Evolutionary conservation across 768 basidiomycete species (phyloP).

Genomic region (Flagelloscypha sp.): DNA sequence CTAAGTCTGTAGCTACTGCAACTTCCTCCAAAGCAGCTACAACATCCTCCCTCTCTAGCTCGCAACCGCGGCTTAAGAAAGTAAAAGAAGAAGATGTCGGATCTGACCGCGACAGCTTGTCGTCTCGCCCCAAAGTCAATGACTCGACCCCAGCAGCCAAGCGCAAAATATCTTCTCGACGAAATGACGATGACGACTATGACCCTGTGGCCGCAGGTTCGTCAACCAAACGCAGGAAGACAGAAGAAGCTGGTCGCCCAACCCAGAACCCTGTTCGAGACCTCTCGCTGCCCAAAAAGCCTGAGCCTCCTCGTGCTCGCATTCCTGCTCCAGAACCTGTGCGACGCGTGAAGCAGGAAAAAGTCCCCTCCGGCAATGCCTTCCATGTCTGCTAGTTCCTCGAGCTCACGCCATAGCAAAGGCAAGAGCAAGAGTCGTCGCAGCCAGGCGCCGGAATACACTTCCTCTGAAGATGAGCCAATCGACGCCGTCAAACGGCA

Average conservation of each 20-base stretch:
- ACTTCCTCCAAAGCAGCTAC: slow-evolving; percentile 14
- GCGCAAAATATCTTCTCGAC: slow-evolving; percentile 29
- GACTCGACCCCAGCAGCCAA: slow-evolving; percentile 17
- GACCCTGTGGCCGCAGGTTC: slow-evolving; percentile 5
- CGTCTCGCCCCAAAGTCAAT: slow-evolving; percentile 10
- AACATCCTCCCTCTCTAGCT: too few relatives aligned
- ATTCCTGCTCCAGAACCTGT: slow-evolving; percentile 14
- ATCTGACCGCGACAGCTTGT: slow-evolving; percentile 18
- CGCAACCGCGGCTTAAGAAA: slow-evolving; percentile 12
- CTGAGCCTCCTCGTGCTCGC: slow-evolving; percentile 12
- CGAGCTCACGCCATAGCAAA: slow-evolving; percentile 1
- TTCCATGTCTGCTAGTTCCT: slow-evolving; percentile 11
- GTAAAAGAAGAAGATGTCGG: slow-evolving; percentile 18
- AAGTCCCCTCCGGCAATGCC: slow-evolving; percentile 9
- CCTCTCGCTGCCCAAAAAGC: slow-evolving; percentile 29
- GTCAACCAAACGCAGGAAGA: slow-evolving; percentile 34
- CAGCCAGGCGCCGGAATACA: slow-evolving; percentile 54
- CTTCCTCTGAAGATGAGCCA: slow-evolving; percentile 59
- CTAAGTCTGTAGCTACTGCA: background rate
- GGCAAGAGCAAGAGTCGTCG: slow-evolving; percentile 34
- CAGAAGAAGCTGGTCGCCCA: slow-evolving; percentile 22
- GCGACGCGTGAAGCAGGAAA: background rate
- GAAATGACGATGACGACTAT: slow-evolving; percentile 23
- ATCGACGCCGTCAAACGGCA: slow-evolving; percentile 22
- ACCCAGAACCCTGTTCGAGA: slow-evolving; percentile 14